Base-by-base conservation (phyloP, 805 yeast genomes). In the Brettanomyces nanus region DNA sequence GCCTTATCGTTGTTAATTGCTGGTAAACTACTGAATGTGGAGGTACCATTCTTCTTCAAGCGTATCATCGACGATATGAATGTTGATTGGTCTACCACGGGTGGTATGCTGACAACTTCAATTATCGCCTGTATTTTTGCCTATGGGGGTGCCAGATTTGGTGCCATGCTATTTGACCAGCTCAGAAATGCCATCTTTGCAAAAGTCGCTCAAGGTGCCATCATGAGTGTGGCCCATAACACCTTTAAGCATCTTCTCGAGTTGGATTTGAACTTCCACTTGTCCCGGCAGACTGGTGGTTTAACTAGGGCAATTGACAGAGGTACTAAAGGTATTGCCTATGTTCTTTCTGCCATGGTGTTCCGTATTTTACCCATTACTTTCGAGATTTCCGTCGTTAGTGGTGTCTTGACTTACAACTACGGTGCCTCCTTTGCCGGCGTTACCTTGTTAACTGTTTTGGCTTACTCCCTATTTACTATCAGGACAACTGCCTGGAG, bases 311-410 rank as follows among this genome's bases (percentile, higher is more conserved):
- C 97, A 2, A 92, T 92, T 52, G 98, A 92, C 53, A 69, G 98
- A 46, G 98, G 98, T 58, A 90, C 97, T 1, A 90, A 92, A 51
- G 98, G 98, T 65, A 90, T 92, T 38, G 80, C 94, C 10, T 89
- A 84, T 50, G 97, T 92, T 4, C 65, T 92, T 33, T 77, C 85
- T 27, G 95, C 97, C 2, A 85, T 90, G 95, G 95, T 92, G n/a
- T 90, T 92, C 66, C 97, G 92, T 57, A 89, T 92, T 27, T 66
- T 90, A 25, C 98, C 98, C 6, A 83, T 90, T 29, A 71, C 94
- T 3, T 83, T 92, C 55, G 98, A 92, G 58, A 92, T 92, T 37
- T 72, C 84, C 3, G 80, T 92, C 39, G 98, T 92, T 10, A 85
- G 96, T 56, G 95, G 97, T 40, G 83, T 92, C 31, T 66, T 92